Evolutionary conservation across 805 yeast genomes (phyloP), one percentile per base, ranked within the genome.

Genomic region (Kazachstania bromeliacearum): DNA sequence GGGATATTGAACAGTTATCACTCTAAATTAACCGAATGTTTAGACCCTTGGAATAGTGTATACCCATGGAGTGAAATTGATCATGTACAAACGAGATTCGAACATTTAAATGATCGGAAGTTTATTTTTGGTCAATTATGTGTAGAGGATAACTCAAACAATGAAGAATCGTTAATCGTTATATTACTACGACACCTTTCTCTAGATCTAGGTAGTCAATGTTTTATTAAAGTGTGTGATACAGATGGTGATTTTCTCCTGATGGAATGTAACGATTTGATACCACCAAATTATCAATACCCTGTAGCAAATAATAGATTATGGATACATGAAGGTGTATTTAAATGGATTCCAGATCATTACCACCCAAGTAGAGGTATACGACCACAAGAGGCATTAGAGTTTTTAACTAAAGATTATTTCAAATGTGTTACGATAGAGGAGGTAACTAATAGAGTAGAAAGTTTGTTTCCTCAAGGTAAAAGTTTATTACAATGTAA

Each of bases 181-280:
- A 51, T 59, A 5, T 34, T 75, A 1, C 46, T 76, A 5, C 57
- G 53, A 39, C 51, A 61, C 3, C 58, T 71, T 35, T 58, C 70
- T 4, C 43, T 23, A 17, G 43, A 28, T 12, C 16, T 37, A 6
- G 46, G 45, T 4, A 32, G 28, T 7, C 36, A 67, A 64, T 35
- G 72, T 2, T 71, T 59, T 46, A 61, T 73, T 4, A 71, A 66
- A 27, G 41, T 63, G 2, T 59, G 62, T 40, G 84, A 77, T 46
- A 64, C 67, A 2, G 79, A 73, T 31, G 74, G 77, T 6, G 85
- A 79, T 39, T 68, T 71, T 31, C 34, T 77, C 7, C 48, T 78
- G 31, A 63, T 71, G 7, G 78, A 73, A 41, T 64, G 70, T 1
- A 60, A 68, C 25, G 70, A 73, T 3, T 38, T 43, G 2, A 39